Conservation (phyloP, 495 filamentous ascomycete genomes). For the Aspergillus nanangensis region DNA sequence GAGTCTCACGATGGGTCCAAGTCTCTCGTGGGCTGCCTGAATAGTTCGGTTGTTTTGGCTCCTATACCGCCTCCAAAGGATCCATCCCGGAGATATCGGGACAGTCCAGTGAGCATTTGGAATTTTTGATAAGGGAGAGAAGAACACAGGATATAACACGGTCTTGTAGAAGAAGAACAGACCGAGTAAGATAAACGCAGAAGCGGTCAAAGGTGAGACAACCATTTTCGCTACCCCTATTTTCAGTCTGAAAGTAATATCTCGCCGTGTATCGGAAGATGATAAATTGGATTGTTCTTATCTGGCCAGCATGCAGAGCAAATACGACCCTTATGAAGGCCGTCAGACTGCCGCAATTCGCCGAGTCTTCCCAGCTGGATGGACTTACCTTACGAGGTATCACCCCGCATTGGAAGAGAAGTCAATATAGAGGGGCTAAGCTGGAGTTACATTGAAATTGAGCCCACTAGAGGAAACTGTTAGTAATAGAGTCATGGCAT, state of each 20-base stretch:
- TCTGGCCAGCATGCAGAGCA: no score
- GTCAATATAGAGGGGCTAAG: no score
- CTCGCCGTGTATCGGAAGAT: no score
- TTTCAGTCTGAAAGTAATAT: background rate
- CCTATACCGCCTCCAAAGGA: conserved; percentile 55
- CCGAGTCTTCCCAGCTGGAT: background rate
- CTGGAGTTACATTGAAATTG: no score
- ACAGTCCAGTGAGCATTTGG: conserved; percentile 68
- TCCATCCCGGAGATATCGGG: conserved; percentile 63
- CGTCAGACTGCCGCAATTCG: no score
- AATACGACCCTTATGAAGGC: no score
- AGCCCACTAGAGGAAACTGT: no score
- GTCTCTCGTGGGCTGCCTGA: conserved; percentile 49
- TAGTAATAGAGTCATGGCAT: no score
- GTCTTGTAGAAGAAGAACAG: conserved; percentile 47
- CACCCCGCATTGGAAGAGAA: background rate
- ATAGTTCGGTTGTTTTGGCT: conserved; percentile 58
- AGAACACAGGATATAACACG: conserved; percentile 55
- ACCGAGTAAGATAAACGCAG: conserved; percentile 10
- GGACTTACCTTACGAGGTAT: conserved; percentile 3
- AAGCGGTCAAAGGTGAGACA: conserved; percentile 14
- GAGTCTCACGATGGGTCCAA: conserved; percentile 51
- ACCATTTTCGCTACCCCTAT: conserved; percentile 20
- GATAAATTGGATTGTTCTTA: no score
- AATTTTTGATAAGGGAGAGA: conserved; percentile 66